These are phyloP conservation scores for Liquidambar formosana DNA, from an alignment of 164 flowering plant genomes.

Conservation along the genomic window DNA sequence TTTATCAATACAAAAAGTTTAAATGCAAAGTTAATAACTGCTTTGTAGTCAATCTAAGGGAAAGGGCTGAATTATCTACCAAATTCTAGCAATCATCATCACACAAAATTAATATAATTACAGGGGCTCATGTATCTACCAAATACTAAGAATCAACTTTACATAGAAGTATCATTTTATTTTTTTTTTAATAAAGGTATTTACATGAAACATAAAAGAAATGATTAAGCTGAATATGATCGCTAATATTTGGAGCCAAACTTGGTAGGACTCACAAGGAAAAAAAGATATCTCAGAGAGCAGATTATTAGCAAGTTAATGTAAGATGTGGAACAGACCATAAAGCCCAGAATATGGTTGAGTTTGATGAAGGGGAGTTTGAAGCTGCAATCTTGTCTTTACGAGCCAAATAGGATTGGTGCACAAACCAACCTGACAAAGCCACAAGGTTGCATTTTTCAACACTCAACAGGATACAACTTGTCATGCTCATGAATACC, in stretches of 20 bases:
- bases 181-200: no score
- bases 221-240: neutral
- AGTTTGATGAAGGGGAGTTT: conserved; percentile 76
- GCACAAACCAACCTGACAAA: conserved; percentile 74
- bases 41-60: no score
- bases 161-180: neutral
- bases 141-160: neutral
- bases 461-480: neutral
- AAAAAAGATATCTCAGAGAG: conserved; percentile 9
- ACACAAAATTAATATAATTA: no score
- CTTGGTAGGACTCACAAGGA: conserved; percentile 16
- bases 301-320: conserved; percentile 20
- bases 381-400: conserved; percentile 97
- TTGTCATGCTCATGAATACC: neutral
- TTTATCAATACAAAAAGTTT: no score
- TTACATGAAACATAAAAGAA: no score
- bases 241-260: conserved; percentile 8
- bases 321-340: conserved; percentile 58
- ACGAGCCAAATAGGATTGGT: conserved; percentile 98
- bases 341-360: conserved; percentile 80
- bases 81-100: no score
- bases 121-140: neutral
- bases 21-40: no score
- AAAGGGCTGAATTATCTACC: no score
- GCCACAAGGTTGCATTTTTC: conserved; percentile 9